These are phyloP conservation scores for Patellaria atrata DNA, from an alignment of 495 filamentous ascomycete genomes.

Conservation along the genomic window DNA sequence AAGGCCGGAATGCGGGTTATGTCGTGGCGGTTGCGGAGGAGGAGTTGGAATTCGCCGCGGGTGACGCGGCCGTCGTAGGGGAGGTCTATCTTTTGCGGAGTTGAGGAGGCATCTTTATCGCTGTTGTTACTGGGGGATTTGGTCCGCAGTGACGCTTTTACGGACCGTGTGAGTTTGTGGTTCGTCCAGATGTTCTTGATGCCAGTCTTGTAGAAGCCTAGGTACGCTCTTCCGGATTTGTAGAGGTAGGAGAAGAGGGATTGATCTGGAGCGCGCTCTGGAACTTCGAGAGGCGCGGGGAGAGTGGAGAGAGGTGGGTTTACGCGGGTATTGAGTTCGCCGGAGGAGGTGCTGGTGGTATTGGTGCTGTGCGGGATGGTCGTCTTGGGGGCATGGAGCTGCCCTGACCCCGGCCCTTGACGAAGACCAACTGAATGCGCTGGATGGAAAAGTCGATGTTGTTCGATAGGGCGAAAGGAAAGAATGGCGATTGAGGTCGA, in stretches of 20 bases:
- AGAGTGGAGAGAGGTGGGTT: constrained; percentile 48
- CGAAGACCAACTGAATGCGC: too few relatives aligned
- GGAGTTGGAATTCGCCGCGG: constrained; percentile 49
- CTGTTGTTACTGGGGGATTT: constrained; percentile 22
- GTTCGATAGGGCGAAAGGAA: too few relatives aligned
- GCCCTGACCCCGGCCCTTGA: too few relatives aligned
- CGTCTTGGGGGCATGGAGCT: too few relatives aligned
- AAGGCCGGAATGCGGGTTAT: constrained; percentile 62
- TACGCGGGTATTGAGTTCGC: constrained; percentile 21
- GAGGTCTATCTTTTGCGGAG: constrained; percentile 24
- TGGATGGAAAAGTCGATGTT: too few relatives aligned
- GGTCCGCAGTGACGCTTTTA: constrained; percentile 30
- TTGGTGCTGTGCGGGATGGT: too few relatives aligned
- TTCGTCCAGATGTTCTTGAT: constrained; percentile 52
- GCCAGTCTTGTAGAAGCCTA: constrained; percentile 78
- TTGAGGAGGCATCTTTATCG: constrained; percentile 1
- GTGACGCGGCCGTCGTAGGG: constrained; percentile 30
- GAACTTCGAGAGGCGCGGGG: constrained; percentile 42
- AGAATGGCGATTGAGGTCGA: too few relatives aligned
- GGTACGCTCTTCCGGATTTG: constrained; percentile 41
- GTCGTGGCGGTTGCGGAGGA: constrained; percentile 52
- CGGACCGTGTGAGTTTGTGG: constrained; percentile 29
- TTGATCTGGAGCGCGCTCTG: constrained; percentile 26
- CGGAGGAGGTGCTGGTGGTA: too few relatives aligned
- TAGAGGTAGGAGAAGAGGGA: constrained; percentile 33